Evolutionary conservation across 2,329 filamentous ascomycete genomes (phyloP).

Genomic region (Sporothrix brunneoviolacea): DNA sequence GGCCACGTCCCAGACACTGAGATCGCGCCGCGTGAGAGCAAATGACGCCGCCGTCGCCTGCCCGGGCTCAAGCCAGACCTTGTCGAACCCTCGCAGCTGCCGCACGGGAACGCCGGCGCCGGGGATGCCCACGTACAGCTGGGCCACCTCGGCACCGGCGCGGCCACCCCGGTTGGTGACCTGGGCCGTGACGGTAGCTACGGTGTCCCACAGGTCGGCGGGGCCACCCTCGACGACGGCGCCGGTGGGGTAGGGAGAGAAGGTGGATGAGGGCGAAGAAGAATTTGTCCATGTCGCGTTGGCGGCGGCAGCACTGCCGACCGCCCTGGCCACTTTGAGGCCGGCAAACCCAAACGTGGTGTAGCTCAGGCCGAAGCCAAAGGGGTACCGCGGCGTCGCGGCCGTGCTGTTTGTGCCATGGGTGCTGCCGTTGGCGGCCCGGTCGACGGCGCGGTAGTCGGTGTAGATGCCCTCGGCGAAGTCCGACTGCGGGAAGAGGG

Average conservation of each 20-base stretch:
- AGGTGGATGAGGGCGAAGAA: conserved; percentile 24
- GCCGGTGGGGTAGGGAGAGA: conserved; percentile 35
- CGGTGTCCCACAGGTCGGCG: conserved; percentile 39
- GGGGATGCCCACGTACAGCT: conserved; percentile 39
- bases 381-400: conserved; percentile 46
- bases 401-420: no score
- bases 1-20: conserved; percentile 59
- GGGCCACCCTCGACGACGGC: conserved; percentile 37
- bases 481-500: conserved; percentile 13
- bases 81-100: conserved; percentile 62
- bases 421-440: conserved; percentile 34
- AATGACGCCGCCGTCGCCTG: conserved; percentile 41
- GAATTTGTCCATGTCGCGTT: conserved; percentile 12
- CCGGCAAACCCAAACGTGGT: conserved; percentile 43
- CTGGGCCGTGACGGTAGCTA: conserved; percentile 33
- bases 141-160: conserved; percentile 38
- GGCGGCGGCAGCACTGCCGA: no score
- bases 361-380: conserved; percentile 51
- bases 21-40: conserved; percentile 52
- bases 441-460: conserved; percentile 52
- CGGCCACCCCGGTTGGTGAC: conserved; percentile 35
- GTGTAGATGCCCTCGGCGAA: conserved; percentile 34
- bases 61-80: conserved; percentile 42
- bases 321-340: conserved; percentile 27
- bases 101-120: conserved; percentile 35